Evolutionary conservation across 768 basidiomycete genomes (phyloP).

Genomic region (Collybia sordida): DNA sequence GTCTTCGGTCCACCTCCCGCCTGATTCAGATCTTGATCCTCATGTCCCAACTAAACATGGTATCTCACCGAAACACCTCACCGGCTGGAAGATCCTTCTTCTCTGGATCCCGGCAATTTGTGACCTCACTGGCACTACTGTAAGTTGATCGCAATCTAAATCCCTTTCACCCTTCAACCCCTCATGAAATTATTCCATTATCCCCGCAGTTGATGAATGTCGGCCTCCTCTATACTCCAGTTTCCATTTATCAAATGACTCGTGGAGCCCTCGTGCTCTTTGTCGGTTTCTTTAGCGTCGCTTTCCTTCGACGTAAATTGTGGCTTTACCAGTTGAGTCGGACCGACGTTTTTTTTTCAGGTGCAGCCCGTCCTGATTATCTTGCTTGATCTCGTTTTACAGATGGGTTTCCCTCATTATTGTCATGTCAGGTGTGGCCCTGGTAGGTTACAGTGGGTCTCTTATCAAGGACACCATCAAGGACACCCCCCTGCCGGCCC

Average conservation of each 20-base stretch:
- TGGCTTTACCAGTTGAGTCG: constrained; percentile 77
- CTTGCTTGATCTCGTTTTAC: constrained; percentile 10
- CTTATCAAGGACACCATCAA: constrained; percentile 75
- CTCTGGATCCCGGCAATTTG: constrained; percentile 88
- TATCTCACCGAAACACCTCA: constrained; percentile 41
- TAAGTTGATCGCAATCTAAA: constrained; percentile 36
- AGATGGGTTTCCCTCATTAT: constrained; percentile 91
- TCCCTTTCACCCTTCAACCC: background rate
- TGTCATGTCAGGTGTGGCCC: constrained; percentile 80
- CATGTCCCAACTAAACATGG: constrained; percentile 31
- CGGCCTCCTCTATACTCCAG: constrained; percentile 93
- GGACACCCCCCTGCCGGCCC: constrained; percentile 34
- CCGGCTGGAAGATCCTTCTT: constrained; percentile 70
- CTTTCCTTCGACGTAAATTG: constrained; percentile 84
- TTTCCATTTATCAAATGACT: constrained; percentile 97
- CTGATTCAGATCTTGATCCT: constrained; percentile 47
- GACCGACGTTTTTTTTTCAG: background rate
- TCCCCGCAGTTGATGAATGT: constrained; percentile 79
- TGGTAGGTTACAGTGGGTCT: constrained; percentile 90
- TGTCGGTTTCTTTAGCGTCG: constrained; percentile 87
- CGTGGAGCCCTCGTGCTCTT: constrained; percentile 91
- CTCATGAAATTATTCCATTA: constrained; percentile 8
- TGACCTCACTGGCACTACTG: constrained; percentile 90
- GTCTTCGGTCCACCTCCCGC: constrained; percentile 54
- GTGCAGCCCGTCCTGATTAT: background rate